These are phyloP conservation scores for Incumbomyces lentus DNA, from an alignment of 2,329 filamentous ascomycete species.

Conservation along the genomic window DNA sequence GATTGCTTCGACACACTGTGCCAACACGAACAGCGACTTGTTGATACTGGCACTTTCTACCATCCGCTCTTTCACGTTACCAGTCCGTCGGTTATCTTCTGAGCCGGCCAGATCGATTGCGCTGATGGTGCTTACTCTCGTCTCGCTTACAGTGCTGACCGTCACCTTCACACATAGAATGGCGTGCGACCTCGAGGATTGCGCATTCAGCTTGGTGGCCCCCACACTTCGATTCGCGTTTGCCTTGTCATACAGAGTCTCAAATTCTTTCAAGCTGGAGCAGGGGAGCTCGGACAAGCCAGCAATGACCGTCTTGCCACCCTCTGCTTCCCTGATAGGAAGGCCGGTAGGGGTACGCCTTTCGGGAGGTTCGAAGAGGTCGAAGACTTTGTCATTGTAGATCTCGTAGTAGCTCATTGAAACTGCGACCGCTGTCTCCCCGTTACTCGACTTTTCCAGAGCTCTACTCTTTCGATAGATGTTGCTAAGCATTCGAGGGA, in stretches of 20 bases:
- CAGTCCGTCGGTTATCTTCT: conserved; percentile 87
- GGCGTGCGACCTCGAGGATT: conserved; percentile 81
- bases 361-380: conserved; percentile 77
- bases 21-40: conserved; percentile 89
- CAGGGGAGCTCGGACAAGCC: conserved; percentile 76
- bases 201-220: conserved; percentile 79
- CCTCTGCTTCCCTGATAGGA: conserved; percentile 66
- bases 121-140: conserved; percentile 70
- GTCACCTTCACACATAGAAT: conserved; percentile 83
- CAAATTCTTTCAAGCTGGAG: conserved; percentile 78
- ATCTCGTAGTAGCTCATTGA: conserved; percentile 89
- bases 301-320: conserved; percentile 76
- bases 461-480: conserved; percentile 81
- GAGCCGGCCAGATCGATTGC: conserved; percentile 93
- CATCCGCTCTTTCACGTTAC: conserved; percentile 83
- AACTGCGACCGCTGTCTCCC: conserved; percentile 60
- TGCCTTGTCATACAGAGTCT: conserved; percentile 78
- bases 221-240: conserved; percentile 85
- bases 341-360: conserved; percentile 73
- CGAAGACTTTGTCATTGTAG: conserved; percentile 91
- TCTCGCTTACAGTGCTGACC: conserved; percentile 58
- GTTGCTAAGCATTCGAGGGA: conserved; percentile 71
- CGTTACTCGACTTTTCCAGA: conserved; percentile 66
- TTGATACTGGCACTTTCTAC: conserved; percentile 97
- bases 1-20: conserved; percentile 92